Conservation (phyloP, 2,329 filamentous ascomycete genomes). For the Cryphonectria carpinicola region DNA sequence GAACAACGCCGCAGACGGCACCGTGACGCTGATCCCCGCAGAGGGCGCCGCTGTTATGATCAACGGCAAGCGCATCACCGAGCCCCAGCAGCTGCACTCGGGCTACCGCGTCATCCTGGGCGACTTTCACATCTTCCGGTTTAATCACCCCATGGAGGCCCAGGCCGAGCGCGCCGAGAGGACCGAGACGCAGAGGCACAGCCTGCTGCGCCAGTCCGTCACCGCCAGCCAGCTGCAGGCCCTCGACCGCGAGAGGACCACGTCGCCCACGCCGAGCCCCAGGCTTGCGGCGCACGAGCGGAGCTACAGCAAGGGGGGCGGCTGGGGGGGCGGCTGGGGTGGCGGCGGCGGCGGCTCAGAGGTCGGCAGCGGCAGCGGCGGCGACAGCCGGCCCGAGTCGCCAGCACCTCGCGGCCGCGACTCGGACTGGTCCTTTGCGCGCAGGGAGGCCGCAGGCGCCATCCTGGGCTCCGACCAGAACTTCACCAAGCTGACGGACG, state of each 20-base stretch:
- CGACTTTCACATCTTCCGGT: slow-evolving; percentile 98
- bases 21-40: slow-evolving; percentile 86
- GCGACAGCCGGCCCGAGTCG: slow-evolving; percentile 75
- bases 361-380: slow-evolving; percentile 69
- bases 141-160: slow-evolving; percentile 97
- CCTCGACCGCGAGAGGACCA: slow-evolving; percentile 52
- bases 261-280: slow-evolving; percentile 60
- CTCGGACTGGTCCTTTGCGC: slow-evolving; percentile 92
- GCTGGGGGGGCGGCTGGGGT: slow-evolving; percentile 63
- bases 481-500: slow-evolving; percentile 85
- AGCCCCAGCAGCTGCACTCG: slow-evolving; percentile 83
- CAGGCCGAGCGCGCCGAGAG: slow-evolving; percentile 83
- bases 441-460: slow-evolving; percentile 89
- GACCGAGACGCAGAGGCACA: slow-evolving; percentile 65
- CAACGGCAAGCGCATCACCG: slow-evolving; percentile 87
- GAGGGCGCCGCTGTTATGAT: slow-evolving; percentile 98
- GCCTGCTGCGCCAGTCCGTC: slow-evolving; percentile 81
- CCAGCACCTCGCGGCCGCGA: slow-evolving; percentile 77
- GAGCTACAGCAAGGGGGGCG: slow-evolving; percentile 70
- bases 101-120: slow-evolving; percentile 94
- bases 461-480: slow-evolving; percentile 91
- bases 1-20: slow-evolving; percentile 75
- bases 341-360: slow-evolving; percentile 69
- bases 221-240: slow-evolving; percentile 64
- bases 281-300: slow-evolving; percentile 71